Evolutionary conservation across 306 rosid species (phyloP), one percentile per base, ranked within the genome.

Genomic region (Acacia confusa): DNA sequence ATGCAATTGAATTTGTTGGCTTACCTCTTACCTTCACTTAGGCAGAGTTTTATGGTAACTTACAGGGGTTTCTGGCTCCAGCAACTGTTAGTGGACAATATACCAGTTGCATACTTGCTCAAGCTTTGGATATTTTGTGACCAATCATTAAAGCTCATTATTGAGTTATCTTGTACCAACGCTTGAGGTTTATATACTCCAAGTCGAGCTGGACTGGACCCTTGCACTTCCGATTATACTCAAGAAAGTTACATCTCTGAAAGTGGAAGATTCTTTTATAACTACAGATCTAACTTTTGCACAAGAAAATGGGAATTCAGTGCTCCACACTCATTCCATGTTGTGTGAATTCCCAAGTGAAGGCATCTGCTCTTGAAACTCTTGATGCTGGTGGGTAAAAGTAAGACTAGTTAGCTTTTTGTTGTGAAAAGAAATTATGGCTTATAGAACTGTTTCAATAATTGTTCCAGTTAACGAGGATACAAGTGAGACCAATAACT

Each of bases 291-390:
- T 82, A 78, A 75, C 68, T 70, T 78, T 81, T 57, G 78, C 69
- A 13, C 44, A 76, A 79, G 58, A 79, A 79, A 78, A 92, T 93
- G 96, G 94, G 96, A 76, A 84, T 88, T 85, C 91, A 89, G 65
- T 93, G 90, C 84, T 89, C 94, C 68, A 88, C 84, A 67, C 78
- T 91, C 72, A 10, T 85, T 58, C 89, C 94, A 48, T 93, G 94
- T 48, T 93, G 94, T 82, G 88, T 84, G 89, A 83, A 90, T 84
- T 91, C 96, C 32, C 96, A 91, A 84, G 85, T 93, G 71, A 93
- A 93, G 85, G 92, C 96, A 65, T 89, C 92, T 14, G 86, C 90
- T 81, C 86, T 88, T 75, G 97, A 93, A 85, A 86, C 86, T 78
- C 92, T 92, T 1, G 89, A 86, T 71, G 84, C 85, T 53, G 94